These are phyloP conservation scores for Leccinum longicurvipes DNA, from an alignment of 768 basidiomycete genomes.

Conservation along the genomic window DNA sequence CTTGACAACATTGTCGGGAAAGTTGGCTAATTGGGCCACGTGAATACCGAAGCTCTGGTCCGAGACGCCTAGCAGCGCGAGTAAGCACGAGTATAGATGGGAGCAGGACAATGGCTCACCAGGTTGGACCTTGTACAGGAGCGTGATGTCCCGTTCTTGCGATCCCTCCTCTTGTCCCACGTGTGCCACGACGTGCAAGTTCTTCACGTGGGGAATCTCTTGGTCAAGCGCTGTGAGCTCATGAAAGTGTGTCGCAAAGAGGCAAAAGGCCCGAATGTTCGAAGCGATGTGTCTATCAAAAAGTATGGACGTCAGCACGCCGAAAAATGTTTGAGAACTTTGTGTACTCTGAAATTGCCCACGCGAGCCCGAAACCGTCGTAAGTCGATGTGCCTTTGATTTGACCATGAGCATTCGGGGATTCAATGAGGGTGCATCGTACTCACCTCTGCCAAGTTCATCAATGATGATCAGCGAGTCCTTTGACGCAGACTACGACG, in stretches of 20 bases:
- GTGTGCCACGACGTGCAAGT: slow-evolving; percentile 93
- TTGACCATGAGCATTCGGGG: slow-evolving; percentile 1
- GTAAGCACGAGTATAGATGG: background rate
- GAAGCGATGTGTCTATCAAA: slow-evolving; percentile 81
- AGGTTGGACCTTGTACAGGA: slow-evolving; percentile 71
- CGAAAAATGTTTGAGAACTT: slow-evolving; percentile 18
- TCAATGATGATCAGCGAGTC: slow-evolving; percentile 97
- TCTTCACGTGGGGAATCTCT: slow-evolving; percentile 83
- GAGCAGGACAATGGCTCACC: slow-evolving; percentile 46
- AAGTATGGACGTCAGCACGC: background rate
- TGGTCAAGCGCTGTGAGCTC: slow-evolving; percentile 92
- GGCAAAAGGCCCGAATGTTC: slow-evolving; percentile 86
- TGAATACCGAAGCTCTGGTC: slow-evolving; percentile 99
- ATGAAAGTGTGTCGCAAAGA: slow-evolving; percentile 98
- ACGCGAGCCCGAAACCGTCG: slow-evolving; percentile 96
- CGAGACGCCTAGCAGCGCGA: slow-evolving; percentile 59
- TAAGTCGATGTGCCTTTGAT: slow-evolving; percentile 86
- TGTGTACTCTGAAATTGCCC: slow-evolving; percentile 95
- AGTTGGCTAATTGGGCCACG: slow-evolving; percentile 95
- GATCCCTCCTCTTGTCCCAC: slow-evolving; percentile 52
- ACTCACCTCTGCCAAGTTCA: slow-evolving; percentile 83
- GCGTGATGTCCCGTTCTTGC: slow-evolving; percentile 73
- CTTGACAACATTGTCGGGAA: slow-evolving; percentile 91
- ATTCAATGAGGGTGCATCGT: background rate
- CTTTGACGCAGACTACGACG: slow-evolving; percentile 74